These are phyloP conservation scores for Coemansia aciculifera DNA, from an alignment of 192 early-diverging fungal species.

Conservation along the genomic window DNA sequence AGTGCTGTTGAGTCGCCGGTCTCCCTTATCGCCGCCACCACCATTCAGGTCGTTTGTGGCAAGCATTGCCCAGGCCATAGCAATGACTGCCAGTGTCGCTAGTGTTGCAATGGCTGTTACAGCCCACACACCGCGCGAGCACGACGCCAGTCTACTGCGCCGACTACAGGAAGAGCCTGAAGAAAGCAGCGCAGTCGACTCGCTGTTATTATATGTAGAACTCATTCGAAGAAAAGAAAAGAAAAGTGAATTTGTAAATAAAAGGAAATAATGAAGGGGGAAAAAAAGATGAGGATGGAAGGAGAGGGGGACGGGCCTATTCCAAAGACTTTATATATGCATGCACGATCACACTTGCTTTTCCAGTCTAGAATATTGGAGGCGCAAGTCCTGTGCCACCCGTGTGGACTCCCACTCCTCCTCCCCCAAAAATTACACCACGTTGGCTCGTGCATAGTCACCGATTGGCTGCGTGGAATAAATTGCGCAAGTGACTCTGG, in stretches of 20 bases:
- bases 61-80: conserved; percentile 1
- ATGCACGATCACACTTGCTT: neutral
- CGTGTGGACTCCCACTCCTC: too few relatives aligned
- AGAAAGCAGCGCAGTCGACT: conserved; percentile 11
- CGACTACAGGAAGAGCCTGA: neutral
- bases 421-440: neutral
- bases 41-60: neutral
- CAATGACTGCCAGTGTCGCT: conserved; percentile 1
- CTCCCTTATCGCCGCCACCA: neutral
- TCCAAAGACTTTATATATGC: neutral
- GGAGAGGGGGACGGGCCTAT: too few relatives aligned
- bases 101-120: neutral
- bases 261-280: neutral
- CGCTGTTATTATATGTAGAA: neutral
- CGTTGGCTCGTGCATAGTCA: neutral
- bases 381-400: neutral
- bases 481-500: neutral
- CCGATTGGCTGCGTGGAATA: neutral
- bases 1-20: conserved; percentile 18
- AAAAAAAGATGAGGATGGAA: neutral
- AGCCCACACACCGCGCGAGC: neutral
- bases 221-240: neutral
- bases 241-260: neutral
- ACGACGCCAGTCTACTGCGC: neutral
- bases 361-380: neutral